Evolutionary conservation across 345 rosid genomes (phyloP).

Genomic region (Melastoma malabathricum): DNA sequence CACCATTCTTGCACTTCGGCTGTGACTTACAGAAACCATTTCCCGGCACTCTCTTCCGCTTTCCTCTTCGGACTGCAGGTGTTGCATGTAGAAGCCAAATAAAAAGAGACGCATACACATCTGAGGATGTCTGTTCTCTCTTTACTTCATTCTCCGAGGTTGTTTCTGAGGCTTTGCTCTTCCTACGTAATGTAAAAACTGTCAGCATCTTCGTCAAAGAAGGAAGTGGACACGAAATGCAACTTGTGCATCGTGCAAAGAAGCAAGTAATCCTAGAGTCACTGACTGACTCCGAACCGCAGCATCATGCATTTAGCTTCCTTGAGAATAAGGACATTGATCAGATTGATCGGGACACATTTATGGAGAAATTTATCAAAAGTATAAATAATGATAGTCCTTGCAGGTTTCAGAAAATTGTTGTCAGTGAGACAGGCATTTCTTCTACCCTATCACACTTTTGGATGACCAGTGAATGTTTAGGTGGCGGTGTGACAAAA

Average conservation of each 20-base stretch:
- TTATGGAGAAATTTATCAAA: slow-evolving; percentile 57
- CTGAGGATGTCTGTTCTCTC: slow-evolving; percentile 80
- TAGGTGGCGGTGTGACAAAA: slow-evolving; percentile 37
- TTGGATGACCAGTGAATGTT: slow-evolving; percentile 85
- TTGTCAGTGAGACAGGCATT: slow-evolving; percentile 59
- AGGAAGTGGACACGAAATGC: slow-evolving; percentile 67
- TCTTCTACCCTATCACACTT: slow-evolving; percentile 51
- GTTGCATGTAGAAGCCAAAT: slow-evolving; percentile 75
- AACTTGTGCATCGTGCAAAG: slow-evolving; percentile 60
- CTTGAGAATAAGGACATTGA: slow-evolving; percentile 38
- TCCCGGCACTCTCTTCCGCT: slow-evolving; percentile 92
- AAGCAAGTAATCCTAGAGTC: slow-evolving; percentile 40
- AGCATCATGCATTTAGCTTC: slow-evolving; percentile 42
- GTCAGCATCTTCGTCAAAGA: slow-evolving; percentile 71
- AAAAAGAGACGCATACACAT: slow-evolving; percentile 66
- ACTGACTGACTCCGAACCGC: slow-evolving; percentile 29
- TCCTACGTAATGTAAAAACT: slow-evolving; percentile 68
- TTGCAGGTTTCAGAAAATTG: slow-evolving; percentile 58
- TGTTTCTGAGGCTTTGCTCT: slow-evolving; percentile 71
- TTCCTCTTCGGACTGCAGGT: slow-evolving; percentile 69
- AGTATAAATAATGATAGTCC: slow-evolving; percentile 43
- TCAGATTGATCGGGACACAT: slow-evolving; percentile 66
- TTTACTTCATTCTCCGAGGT: slow-evolving; percentile 64
- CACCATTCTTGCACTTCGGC: slow-evolving; percentile 88
- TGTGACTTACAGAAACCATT: slow-evolving; percentile 72